These are phyloP conservation scores for Aegilops tauschii DNA, from an alignment of 176 grass and related monocot genomes.

Conservation along the genomic window DNA sequence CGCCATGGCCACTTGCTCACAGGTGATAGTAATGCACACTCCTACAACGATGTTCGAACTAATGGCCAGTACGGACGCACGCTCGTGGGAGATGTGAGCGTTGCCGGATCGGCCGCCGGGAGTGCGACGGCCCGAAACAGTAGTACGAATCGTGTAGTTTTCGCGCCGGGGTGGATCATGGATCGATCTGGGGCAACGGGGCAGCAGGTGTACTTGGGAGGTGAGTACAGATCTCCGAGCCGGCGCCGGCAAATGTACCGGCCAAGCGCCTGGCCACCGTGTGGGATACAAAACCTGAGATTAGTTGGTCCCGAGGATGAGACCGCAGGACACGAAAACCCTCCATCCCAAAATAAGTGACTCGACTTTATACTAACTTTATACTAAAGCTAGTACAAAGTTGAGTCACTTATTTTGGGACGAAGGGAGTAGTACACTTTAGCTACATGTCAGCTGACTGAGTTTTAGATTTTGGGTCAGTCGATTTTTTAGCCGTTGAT, in stretches of 20 bases:
- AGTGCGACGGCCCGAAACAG: not conserved
- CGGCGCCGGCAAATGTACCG: not conserved
- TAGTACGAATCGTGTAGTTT: not conserved
- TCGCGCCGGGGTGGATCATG: not conserved
- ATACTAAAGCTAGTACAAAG: too few relatives aligned
- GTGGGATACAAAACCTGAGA: not conserved
- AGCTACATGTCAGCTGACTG: too few relatives aligned
- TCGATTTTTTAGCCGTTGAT: too few relatives aligned
- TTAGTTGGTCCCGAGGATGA: too few relatives aligned
- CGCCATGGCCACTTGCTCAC: not conserved
- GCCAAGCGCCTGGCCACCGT: not conserved
- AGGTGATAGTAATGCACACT: too few relatives aligned
- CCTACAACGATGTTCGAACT: too few relatives aligned
- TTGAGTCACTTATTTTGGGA: too few relatives aligned
- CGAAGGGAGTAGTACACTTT: too few relatives aligned
- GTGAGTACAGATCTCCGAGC: not conserved
- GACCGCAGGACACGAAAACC: too few relatives aligned
- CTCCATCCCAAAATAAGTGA: too few relatives aligned
- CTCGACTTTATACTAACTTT: too few relatives aligned
- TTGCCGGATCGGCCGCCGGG: not conserved
- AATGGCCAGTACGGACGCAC: not conserved
- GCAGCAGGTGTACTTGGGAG: not conserved
- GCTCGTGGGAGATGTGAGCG: not conserved
- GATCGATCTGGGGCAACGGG: not conserved
- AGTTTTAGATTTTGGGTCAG: too few relatives aligned